phyloP scores from a whole-genome alignment of 2,329 filamentous ascomycete genomes.

The Fusarium duplospermum region DNA sequence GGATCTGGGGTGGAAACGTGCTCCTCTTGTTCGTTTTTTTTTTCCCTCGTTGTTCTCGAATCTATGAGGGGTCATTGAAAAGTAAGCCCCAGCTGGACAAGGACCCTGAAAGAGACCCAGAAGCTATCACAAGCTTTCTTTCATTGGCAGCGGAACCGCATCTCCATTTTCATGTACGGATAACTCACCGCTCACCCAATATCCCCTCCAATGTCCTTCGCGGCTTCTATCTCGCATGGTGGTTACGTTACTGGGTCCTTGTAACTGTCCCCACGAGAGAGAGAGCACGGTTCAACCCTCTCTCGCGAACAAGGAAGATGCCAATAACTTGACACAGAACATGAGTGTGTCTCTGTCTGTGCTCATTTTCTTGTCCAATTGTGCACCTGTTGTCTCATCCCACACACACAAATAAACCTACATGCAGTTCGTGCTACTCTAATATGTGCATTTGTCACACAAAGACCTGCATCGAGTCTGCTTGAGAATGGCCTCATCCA shows the following conservation, averaged over 20 bases:
- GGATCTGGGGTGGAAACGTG: constrained; percentile 35
- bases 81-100: not conserved
- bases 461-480: not conserved
- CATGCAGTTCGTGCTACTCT: constrained; percentile 13
- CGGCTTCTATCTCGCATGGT: not conserved
- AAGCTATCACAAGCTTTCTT: not conserved
- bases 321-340: not conserved
- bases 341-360: constrained; percentile 2
- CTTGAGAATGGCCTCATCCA: not conserved
- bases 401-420: not conserved
- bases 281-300: not conserved
- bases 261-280: not conserved
- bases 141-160: constrained; percentile 10
- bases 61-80: not conserved
- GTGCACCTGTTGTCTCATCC: constrained; percentile 25
- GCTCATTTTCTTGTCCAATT: not conserved
- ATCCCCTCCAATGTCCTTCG: not conserved
- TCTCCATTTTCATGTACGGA: not conserved
- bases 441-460: not conserved
- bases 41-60: constrained; percentile 2
- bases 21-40: constrained; percentile 9
- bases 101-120: constrained; percentile 13
- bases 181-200: not conserved
- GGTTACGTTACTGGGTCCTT: not conserved
- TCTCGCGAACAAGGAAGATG: not conserved